Evolutionary conservation across 495 filamentous ascomycete species (phyloP), one percentile per base, ranked within the genome.

Genomic region (Zalerion maritima): DNA sequence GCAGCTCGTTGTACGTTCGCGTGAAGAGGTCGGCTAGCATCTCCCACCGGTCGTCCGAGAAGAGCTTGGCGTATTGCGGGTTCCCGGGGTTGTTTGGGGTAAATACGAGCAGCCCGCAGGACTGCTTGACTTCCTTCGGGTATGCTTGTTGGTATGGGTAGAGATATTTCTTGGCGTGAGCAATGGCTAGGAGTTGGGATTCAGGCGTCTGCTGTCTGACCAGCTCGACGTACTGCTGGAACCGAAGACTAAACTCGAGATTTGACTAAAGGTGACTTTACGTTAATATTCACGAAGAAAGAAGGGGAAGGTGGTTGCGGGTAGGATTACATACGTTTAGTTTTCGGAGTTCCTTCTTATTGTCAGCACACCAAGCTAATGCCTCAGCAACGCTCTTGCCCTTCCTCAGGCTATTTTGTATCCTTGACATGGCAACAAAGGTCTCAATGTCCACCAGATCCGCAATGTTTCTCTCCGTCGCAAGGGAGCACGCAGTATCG

Each of bases 141-240:
- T 87, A 76, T 4, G 65, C 66, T 19, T 80, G 73, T 21, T 55
- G 52, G 44, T 74, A 78, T 5, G 71, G 68, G 12, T 68, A 54
- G 10, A 97, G 66, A 52, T 75, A 81, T 47, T 81, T 93, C 43
- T 67, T 75, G 4, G 84, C 85, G 50, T 94, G 78, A 13, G 55
- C 46, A 34, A 78, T 76, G n/a, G 86, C 80, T 34, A 93, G 83
- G 29, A 73, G 43, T 15, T 76, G 62, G 40, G 78, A 80, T 3
- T 44, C 26, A 18, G 49, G 59, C 11, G 73, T 55, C 24, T 65
- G 64, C 20, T 58, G 71, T 23, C 89, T 65, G 29, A 91, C 68
- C 33, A 94, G 64, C 47, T 96, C 89, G 38, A 96, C 85, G 49
- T 81, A 94, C 47, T 96, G 84, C 53, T 97, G 89, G 40, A 91